Conservation (phyloP, 345 rosid species). For the Aquilaria malaccensis region DNA sequence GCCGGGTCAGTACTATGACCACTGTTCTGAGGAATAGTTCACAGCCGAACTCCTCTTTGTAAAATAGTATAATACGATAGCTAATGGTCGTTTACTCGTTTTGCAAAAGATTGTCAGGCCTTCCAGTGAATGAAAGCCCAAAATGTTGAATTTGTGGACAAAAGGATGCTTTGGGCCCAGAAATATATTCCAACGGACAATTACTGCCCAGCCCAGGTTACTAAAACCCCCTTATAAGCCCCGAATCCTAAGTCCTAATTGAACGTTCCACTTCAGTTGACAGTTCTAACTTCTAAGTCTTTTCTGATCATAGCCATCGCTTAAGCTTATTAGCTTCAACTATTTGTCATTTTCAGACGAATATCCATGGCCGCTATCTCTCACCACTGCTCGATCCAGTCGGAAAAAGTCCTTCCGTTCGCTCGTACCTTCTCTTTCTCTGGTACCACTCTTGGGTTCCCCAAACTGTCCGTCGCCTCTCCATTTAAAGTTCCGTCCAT, state of each 20-base stretch:
- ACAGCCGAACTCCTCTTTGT: too few species aligned
- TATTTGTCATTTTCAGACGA: slow-evolving; percentile 9
- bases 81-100: too few species aligned
- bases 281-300: too few species aligned
- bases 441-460: slow-evolving; percentile 17
- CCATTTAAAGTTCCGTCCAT: slow-evolving; percentile 25
- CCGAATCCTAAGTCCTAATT: neutral
- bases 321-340: neutral
- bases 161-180: neutral
- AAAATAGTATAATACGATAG: too few species aligned
- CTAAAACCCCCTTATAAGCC: neutral
- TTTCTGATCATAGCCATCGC: too few species aligned
- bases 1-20: too few species aligned
- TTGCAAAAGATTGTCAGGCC: too few species aligned
- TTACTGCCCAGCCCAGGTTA: neutral
- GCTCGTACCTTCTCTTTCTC: slow-evolving; percentile 34
- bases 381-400: slow-evolving; percentile 32
- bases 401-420: slow-evolving; percentile 28
- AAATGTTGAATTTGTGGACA: neutral
- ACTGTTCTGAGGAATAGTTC: too few species aligned
- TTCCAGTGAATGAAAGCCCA: too few species aligned
- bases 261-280: too few species aligned
- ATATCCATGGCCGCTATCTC: slow-evolving; percentile 63
- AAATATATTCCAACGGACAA: too few species aligned
- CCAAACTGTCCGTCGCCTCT: slow-evolving; percentile 22